These are phyloP conservation scores for Leishmania gerbilli DNA, from an alignment of 208 protist species.

Conservation along the genomic window DNA sequence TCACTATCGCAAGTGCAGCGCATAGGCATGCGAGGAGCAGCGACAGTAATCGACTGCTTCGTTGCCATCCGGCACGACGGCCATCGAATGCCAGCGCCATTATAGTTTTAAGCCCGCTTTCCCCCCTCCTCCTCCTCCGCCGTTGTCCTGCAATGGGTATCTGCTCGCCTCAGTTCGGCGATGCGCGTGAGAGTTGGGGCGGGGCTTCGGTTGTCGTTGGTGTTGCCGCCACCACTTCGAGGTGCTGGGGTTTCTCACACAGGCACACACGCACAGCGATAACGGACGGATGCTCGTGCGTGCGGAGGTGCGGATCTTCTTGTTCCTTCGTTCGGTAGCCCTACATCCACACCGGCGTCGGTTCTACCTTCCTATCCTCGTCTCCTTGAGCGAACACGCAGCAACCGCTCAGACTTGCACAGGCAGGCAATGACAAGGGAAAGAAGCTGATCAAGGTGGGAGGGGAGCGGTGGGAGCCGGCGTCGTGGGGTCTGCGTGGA, in stretches of 20 bases:
- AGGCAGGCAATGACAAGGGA: neutral
- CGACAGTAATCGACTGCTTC: neutral
- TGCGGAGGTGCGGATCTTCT: neutral
- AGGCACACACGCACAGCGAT: neutral
- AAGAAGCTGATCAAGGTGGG: neutral
- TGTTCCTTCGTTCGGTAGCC: neutral
- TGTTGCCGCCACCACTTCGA: neutral
- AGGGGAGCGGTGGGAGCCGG: neutral
- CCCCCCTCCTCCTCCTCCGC: no score
- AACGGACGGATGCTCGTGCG: no score
- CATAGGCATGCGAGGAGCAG: neutral
- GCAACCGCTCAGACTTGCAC: neutral
- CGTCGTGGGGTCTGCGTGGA: neutral
- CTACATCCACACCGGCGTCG: neutral
- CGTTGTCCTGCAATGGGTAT: neutral
- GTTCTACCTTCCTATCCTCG: neutral
- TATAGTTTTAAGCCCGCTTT: neutral
- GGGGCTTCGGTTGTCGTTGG: neutral
- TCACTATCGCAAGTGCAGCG: slow-evolving; percentile 1
- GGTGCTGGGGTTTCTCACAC: neutral
- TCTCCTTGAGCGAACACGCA: neutral
- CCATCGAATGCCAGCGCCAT: neutral
- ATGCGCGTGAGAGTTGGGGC: neutral
- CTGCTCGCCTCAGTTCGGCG: neutral
- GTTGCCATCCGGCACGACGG: neutral